Conservation (phyloP, 768 basidiomycete genomes). For the Termitomyces sp. region DNA sequence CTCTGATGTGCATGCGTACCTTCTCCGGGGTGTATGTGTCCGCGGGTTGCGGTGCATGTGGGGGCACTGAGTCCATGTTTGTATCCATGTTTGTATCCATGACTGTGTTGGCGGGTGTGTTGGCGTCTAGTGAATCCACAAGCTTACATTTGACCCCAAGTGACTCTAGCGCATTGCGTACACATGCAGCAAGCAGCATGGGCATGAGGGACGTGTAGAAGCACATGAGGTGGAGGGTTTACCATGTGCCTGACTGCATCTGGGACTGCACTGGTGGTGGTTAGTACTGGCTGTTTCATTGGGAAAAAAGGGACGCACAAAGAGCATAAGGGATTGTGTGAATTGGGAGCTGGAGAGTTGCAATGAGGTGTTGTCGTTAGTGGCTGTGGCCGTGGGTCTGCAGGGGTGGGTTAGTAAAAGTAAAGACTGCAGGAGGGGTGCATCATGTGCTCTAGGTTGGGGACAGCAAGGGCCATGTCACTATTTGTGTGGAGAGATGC, state of each 20-base stretch:
- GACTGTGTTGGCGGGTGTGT: neutral
- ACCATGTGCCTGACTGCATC: constrained; percentile 69
- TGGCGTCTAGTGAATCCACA: neutral
- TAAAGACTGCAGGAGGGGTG: too few relatives aligned
- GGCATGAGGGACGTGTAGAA: constrained; percentile 69
- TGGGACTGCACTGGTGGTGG: constrained; percentile 68
- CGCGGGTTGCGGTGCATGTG: too few relatives aligned
- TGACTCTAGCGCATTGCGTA: constrained; percentile 46
- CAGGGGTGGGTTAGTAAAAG: neutral
- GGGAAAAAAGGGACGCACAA: constrained; percentile 44
- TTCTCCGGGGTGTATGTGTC: too few relatives aligned
- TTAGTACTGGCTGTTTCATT: too few relatives aligned
- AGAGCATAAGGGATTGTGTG: constrained; percentile 74
- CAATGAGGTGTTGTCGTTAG: neutral
- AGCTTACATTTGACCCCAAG: constrained; percentile 47
- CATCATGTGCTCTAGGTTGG: constrained; percentile 30
- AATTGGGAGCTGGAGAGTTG: constrained; percentile 62
- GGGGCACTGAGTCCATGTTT: too few relatives aligned
- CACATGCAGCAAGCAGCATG: constrained; percentile 40
- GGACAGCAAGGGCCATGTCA: constrained; percentile 68
- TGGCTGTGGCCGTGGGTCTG: neutral
- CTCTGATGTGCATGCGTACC: too few relatives aligned
- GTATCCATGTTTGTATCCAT: too few relatives aligned
- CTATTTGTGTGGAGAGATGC: constrained; percentile 62
- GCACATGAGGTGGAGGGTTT: constrained; percentile 71